Evolutionary conservation across 441 rosid species (phyloP).

Genomic region (Brassica hybrid): DNA sequence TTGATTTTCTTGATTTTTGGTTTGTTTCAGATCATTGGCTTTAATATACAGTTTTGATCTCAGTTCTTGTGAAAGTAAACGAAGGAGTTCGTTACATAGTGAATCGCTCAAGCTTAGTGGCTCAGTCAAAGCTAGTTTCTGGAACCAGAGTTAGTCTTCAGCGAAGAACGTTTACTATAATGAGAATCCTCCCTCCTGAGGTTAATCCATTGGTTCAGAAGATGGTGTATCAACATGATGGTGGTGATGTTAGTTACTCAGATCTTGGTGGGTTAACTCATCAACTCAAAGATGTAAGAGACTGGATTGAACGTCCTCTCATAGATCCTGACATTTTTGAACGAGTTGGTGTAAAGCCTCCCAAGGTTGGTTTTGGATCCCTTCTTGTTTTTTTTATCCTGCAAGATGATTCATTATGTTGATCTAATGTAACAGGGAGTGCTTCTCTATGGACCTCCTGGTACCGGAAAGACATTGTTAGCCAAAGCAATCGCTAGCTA

Average conservation of each 20-base stretch:
- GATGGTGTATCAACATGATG: neutral
- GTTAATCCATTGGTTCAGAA: neutral
- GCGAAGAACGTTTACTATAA: neutral
- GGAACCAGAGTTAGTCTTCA: slow-evolving; percentile 1
- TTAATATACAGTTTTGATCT: neutral
- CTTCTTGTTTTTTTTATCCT: neutral
- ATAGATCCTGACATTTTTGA: neutral
- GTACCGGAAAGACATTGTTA: neutral
- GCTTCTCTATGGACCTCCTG: slow-evolving; percentile 9
- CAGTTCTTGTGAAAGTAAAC: neutral
- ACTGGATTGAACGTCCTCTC: slow-evolving; percentile 12
- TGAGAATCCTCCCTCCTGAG: neutral
- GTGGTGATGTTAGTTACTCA: neutral
- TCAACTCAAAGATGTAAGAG: neutral
- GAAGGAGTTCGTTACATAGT: neutral
- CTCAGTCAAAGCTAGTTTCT: neutral
- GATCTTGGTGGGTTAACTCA: neutral
- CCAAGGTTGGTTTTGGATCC: neutral
- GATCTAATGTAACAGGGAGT: neutral
- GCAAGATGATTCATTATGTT: slow-evolving; percentile 4
- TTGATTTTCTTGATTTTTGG: neutral
- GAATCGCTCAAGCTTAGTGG: neutral
- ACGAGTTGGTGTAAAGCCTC: slow-evolving; percentile 3
- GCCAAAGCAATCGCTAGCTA: slow-evolving; percentile 2
- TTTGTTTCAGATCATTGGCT: neutral